Percentiles rank a stretch among this genome's conserved stretches.
phyloP scores from a whole-genome alignment of 2,329 filamentous ascomycete species.

The Myriangium duriaei region DNA sequence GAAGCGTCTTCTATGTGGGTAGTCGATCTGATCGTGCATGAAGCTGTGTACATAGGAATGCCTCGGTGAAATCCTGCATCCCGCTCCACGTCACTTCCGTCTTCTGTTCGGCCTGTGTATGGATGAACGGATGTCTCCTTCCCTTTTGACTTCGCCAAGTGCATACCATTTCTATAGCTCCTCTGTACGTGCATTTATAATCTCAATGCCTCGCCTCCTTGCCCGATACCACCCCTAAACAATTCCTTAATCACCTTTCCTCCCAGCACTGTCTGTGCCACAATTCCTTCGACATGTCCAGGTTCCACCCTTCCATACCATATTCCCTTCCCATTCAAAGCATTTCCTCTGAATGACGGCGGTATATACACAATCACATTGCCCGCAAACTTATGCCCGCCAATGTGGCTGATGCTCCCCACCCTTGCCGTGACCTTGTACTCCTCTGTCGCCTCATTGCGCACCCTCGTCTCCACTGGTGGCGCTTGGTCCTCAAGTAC shows the following conservation, averaged over 20 bases:
- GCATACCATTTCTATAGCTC: no score
- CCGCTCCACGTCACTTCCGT: no score
- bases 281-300: slow-evolving; percentile 61
- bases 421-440: slow-evolving; percentile 42
- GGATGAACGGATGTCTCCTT: no score
- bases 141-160: no score
- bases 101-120: no score
- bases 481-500: slow-evolving; percentile 35
- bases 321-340: slow-evolving; percentile 57
- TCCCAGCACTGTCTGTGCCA: slow-evolving; percentile 54
- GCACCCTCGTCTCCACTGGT: slow-evolving; percentile 18
- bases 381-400: slow-evolving; percentile 75
- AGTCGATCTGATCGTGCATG: no score
- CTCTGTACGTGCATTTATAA: no score
- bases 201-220: slow-evolving; percentile 19
- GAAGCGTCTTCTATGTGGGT: no score
- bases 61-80: no score
- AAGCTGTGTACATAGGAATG: no score
- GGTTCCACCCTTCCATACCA: slow-evolving; percentile 76
- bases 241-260: slow-evolving; percentile 58
- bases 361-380: slow-evolving; percentile 76
- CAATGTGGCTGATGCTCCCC: slow-evolving; percentile 65
- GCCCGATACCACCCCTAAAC: slow-evolving; percentile 55
- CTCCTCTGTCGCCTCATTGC: slow-evolving; percentile 10
- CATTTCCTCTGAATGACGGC: slow-evolving; percentile 37